A percentile compares a stretch with the other conserved stretches of the same genome.
These are phyloP conservation scores for Sungouiella thailandica DNA, from an alignment of 805 yeast genomes.

Conservation along the genomic window DNA sequence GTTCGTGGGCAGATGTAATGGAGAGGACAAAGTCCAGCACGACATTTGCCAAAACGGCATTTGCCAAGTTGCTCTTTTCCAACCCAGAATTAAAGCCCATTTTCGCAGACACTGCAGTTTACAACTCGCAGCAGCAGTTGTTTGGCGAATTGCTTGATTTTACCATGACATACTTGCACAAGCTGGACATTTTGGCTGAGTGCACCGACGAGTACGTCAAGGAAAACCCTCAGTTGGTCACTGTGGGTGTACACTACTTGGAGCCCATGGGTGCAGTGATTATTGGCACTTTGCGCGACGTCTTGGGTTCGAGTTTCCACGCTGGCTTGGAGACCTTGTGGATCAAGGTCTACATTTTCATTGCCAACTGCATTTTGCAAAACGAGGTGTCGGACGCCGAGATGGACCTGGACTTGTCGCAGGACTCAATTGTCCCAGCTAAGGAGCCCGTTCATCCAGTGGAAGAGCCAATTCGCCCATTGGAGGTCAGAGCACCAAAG, in stretches of 20 bases:
- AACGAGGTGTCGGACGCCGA: conserved; percentile 10
- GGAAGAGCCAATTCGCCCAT: conserved; percentile 21
- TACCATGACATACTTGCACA: conserved; percentile 27
- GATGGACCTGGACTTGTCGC: too few relatives aligned
- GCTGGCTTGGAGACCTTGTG: conserved; percentile 31
- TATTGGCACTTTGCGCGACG: conserved; percentile 32
- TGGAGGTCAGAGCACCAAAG: conserved; percentile 15
- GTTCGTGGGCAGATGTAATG: conserved; percentile 32
- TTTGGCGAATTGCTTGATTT: conserved; percentile 33
- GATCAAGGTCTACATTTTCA: conserved; percentile 35
- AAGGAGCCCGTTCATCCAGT: too few relatives aligned
- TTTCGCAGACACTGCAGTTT: conserved; percentile 17
- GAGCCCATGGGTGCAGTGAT: conserved; percentile 40
- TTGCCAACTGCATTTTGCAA: conserved; percentile 35
- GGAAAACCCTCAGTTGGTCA: conserved; percentile 25
- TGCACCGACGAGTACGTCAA: conserved; percentile 29
- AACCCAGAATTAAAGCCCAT: conserved; percentile 21
- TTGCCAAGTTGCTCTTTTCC: conserved; percentile 28
- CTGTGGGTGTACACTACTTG: conserved; percentile 24
- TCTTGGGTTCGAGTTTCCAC: conserved; percentile 26
- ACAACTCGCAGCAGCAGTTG: conserved; percentile 27
- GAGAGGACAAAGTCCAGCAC: conserved; percentile 25
- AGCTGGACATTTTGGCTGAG: conserved; percentile 23
- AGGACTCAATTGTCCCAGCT: conserved; percentile 4
- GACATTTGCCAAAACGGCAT: conserved; percentile 27